Evolutionary conservation across 371 early-diverging fungal genomes (phyloP), one percentile per base, ranked within the genome.

Genomic region (Neoconidiobolus thromboides): DNA sequence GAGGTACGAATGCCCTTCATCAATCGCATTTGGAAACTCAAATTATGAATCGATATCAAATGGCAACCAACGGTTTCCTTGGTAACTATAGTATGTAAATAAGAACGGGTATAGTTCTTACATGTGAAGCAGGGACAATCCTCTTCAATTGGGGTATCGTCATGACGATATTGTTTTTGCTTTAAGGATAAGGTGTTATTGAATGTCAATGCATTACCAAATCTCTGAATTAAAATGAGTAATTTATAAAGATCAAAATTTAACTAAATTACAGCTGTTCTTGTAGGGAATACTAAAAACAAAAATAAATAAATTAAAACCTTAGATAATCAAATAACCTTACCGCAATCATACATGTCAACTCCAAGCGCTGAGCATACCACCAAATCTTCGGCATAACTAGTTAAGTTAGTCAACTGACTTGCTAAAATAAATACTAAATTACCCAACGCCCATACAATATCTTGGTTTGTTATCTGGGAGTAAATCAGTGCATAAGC

Each of bases 371-470:
- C 91, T 43, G 85, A 79, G 73, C 91, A 92, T 0, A 96, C 87
- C 3, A 95, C 87, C 64, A 95, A 68, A 71, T 95, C 94, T 62
- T 88, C 90, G 2, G 93, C 91, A 65, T 95, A 96, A 2, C 93
- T 93, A 55, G 70, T 37, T 71, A 2, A 77, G 75, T 26, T 52
- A 37, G 46, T 15, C 2, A 38, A 43, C 50, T n/a, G 37, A 49
- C 15, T 43, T 58, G n/a, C 26, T 54, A 43, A 50, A 59, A 38
- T 1, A 26, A 26, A 26, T 26, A 26, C 26, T 48, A 2, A 54
- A 61, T 65, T 74, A 91, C 66, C 97, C 97, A 36, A 96, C 89
- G 40, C 97, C 97, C 97, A 96, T 96, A 70, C 94, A 91, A 72
- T 95, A 96, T 61, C 84, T 83, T 6, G 97, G 96, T 61, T 93